These are phyloP conservation scores for Epicoccum sorghinum DNA, from an alignment of 2,329 filamentous ascomycete species.

Conservation along the genomic window DNA sequence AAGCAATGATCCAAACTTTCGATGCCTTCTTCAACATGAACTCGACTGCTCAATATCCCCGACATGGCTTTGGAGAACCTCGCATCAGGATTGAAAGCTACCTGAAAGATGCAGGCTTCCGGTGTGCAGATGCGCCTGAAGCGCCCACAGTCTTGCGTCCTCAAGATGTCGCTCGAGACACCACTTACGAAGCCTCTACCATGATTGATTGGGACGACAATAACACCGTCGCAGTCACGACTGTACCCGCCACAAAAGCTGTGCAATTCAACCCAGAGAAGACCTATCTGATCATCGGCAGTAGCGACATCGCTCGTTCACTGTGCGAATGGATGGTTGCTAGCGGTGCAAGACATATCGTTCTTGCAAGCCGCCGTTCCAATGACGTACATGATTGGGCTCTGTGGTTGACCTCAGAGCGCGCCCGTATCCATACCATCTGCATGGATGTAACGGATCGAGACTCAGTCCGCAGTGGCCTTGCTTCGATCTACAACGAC, in stretches of 20 bases:
- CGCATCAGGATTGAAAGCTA: no score
- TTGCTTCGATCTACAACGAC: not conserved
- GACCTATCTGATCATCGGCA: constrained; percentile 28
- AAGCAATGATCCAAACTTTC: not conserved
- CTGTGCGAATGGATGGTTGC: constrained; percentile 25
- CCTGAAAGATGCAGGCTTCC: no score
- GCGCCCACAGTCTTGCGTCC: not conserved
- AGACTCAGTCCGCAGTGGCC: not conserved
- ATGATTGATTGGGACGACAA: constrained; percentile 15
- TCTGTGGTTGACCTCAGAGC: constrained; percentile 3
- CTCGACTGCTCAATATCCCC: not conserved
- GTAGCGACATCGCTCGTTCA: constrained; percentile 22
- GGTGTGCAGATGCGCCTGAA: not conserved
- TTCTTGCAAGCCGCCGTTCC: constrained; percentile 49
- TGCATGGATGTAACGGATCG: constrained; percentile 14
- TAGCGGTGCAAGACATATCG: constrained; percentile 18
- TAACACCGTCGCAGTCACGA: not conserved
- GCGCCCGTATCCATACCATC: constrained; percentile 2
- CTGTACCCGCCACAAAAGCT: constrained; percentile 3
- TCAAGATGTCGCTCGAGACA: not conserved
- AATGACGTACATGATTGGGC: constrained; percentile 29
- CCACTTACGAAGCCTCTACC: not conserved
- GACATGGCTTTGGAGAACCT: no score
- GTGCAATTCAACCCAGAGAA: constrained; percentile 8
- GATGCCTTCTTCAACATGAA: constrained; percentile 7